Evolutionary conservation across 1,139 yeast species (phyloP), one percentile per base, ranked within the genome.

Genomic region (Entelexis paramagnoliae): DNA sequence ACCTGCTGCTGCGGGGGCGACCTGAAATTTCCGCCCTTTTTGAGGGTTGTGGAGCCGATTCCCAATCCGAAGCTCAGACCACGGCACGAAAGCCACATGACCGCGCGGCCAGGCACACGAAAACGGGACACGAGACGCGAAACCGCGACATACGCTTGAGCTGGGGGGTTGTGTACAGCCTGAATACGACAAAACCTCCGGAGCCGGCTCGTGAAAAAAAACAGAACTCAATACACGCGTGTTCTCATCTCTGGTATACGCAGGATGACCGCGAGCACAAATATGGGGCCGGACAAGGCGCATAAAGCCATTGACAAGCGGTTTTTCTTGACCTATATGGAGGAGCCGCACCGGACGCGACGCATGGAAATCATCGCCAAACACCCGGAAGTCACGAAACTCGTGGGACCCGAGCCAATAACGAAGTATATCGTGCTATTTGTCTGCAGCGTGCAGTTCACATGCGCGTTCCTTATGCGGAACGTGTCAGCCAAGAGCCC

Each of bases 371-470:
- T 88, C 56, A 70, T 88, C 60, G 75, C 78, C 59, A 79, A 78
- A 49, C 78, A 88, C 62, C 96, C 96, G 0, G 81, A 87, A 58
- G 84, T 87, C 26, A 74, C 81, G 35, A 83, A 83, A 63, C 74
- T 88, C 32, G 82, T 86, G 39, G 96, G 96, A 2, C 85, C 80
- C 57, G 96, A 88, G 66, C 94, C 95, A 0, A 67, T 74, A 52
- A 88, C 96, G 6, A 87, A 87, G 63, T 88, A 81, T 72, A 77
- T 83, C 32, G 81, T 84, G 7, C 55, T 74, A 1, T 72, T 72
- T 1, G 89, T 88, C 11, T 87, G 85, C 13, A 58, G 71, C 0
- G 60, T 82, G 22, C 96, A 88, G 65, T 69, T 85, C 44, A 52
- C 75, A 0, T 66, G 75, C 10, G 94, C 95, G 0, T 79, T 74